These are phyloP conservation scores for Phytopythium oedochilum DNA, from an alignment of 352 stramenopile genomes.

Conservation along the genomic window DNA sequence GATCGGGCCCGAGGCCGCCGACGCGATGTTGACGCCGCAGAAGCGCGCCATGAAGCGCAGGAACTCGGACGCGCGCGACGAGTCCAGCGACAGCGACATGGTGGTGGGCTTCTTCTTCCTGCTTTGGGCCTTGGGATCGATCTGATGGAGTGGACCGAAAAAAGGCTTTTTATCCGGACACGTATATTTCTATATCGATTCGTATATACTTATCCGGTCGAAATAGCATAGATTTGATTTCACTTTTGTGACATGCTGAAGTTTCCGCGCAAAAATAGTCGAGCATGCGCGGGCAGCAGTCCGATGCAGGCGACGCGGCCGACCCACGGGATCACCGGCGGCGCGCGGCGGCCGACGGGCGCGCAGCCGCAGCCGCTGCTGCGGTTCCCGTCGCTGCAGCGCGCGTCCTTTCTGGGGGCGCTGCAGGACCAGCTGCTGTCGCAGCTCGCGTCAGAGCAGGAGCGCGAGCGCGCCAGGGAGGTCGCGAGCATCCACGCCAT, in stretches of 20 bases:
- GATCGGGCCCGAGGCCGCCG: constrained; percentile 64
- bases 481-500: constrained; percentile 51
- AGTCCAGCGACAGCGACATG: constrained; percentile 83
- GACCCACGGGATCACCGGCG: not conserved
- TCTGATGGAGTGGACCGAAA: too few relatives aligned
- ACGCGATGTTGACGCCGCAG: constrained; percentile 66
- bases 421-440: constrained; percentile 54
- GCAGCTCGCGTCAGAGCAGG: constrained; percentile 34
- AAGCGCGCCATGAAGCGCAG: constrained; percentile 83
- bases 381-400: constrained; percentile 24
- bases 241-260: too few relatives aligned
- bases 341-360: constrained; percentile 1
- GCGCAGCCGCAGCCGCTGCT: constrained; percentile 24
- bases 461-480: constrained; percentile 40
- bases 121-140: too few relatives aligned
- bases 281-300: too few relatives aligned
- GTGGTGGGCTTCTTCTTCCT: too few relatives aligned
- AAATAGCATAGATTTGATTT: too few relatives aligned
- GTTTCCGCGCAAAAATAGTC: too few relatives aligned
- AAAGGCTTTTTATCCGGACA: too few relatives aligned
- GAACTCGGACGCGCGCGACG: constrained; percentile 66
- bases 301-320: not conserved
- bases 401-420: constrained; percentile 43
- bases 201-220: too few relatives aligned
- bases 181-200: too few relatives aligned